A percentile compares a stretch with the other conserved stretches of the same genome.
Evolutionary conservation across 768 basidiomycete species (phyloP).

Genomic region (Kwoniella sp.): DNA sequence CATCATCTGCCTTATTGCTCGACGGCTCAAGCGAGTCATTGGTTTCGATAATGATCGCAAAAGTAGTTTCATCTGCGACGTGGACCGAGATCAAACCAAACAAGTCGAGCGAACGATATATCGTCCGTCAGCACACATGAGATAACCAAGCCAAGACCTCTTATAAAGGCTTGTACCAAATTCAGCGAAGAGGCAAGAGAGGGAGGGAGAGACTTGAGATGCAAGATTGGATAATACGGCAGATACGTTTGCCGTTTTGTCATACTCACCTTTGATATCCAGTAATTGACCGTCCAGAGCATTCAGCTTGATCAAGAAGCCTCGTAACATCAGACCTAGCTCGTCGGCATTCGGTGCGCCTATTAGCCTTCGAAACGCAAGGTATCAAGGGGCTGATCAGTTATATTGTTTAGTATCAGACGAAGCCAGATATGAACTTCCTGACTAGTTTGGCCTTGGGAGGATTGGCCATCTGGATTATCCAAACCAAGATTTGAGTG

Average conservation of each 20-base stretch:
- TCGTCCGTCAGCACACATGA: no score
- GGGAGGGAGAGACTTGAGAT: not conserved
- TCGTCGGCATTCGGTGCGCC: conserved; percentile 46
- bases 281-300: conserved; percentile 48
- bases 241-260: not conserved
- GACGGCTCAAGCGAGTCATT: conserved; percentile 61
- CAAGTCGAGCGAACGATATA: not conserved
- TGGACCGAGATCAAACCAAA: no score
- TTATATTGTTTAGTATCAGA: no score
- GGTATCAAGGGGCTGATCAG: no score
- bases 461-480: no score
- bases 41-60: conserved; percentile 79
- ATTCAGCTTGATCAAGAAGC: conserved; percentile 47
- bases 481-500: no score
- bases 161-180: no score
- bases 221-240: not conserved
- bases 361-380: conserved; percentile 38
- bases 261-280: conserved; percentile 37
- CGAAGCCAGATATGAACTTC: no score
- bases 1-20: conserved; percentile 32
- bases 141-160: no score
- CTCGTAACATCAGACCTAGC: conserved; percentile 46
- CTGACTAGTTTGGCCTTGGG: no score
- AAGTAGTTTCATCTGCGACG: conserved; percentile 73
- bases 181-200: not conserved